Evolutionary conservation across 768 basidiomycete species (phyloP).

Genomic region (Suillus occidentalis): DNA sequence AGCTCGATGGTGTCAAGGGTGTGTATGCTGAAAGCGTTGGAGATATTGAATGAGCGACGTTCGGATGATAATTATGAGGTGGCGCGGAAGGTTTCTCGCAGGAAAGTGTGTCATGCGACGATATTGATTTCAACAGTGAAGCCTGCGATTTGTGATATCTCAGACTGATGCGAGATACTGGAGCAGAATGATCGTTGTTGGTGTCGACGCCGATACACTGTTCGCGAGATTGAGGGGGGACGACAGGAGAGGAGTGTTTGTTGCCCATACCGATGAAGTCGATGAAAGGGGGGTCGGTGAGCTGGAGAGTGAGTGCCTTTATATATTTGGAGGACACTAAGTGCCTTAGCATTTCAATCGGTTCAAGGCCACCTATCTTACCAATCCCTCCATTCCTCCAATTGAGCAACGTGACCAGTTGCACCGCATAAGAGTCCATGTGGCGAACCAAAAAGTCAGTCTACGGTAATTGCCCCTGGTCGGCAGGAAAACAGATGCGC

Average conservation of each 20-base stretch:
- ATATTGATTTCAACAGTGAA: conserved; percentile 35
- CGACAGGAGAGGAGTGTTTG: conserved; percentile 26
- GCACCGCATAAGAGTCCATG: neutral
- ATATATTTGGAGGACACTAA: neutral
- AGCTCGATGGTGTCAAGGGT: conserved; percentile 22
- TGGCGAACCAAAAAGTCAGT: neutral
- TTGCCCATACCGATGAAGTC: conserved; percentile 29
- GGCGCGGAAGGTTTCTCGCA: conserved; percentile 26
- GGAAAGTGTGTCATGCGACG: conserved; percentile 42
- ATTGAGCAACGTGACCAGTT: neutral
- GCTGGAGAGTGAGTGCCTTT: neutral
- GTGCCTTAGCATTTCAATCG: conserved; percentile 1
- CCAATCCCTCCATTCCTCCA: neutral
- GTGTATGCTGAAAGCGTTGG: conserved; percentile 25
- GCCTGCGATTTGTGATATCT: conserved; percentile 38
- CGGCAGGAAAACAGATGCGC: neutral
- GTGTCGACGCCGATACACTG: conserved; percentile 9
- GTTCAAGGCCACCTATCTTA: neutral
- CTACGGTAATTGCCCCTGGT: neutral
- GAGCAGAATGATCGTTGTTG: conserved; percentile 12
- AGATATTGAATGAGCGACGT: conserved; percentile 3
- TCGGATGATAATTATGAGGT: conserved; percentile 4
- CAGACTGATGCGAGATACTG: conserved; percentile 37
- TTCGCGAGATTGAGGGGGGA: conserved; percentile 21
- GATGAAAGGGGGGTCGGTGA: neutral